Evolutionary conservation across 495 filamentous ascomycete genomes (phyloP).

Genomic region (Penicillium crystallinum): DNA sequence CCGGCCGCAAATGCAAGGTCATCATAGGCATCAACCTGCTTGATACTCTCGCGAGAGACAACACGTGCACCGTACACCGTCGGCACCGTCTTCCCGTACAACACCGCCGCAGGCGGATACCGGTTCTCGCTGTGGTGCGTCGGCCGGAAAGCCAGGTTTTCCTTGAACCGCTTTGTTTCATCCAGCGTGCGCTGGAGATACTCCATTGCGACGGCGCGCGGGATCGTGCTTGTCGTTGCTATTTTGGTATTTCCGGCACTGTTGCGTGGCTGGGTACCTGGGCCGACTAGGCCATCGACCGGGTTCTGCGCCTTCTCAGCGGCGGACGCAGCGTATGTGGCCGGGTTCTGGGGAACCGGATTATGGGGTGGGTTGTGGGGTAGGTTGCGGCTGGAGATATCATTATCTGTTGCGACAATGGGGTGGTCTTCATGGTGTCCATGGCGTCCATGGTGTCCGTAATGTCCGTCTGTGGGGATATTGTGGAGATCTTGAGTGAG

Average conservation of each 20-base stretch:
- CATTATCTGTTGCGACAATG: constrained; percentile 6
- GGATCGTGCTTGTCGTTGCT: constrained; percentile 45
- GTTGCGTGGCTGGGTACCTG: constrained; percentile 26
- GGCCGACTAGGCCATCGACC: constrained; percentile 38
- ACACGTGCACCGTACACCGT: constrained; percentile 80
- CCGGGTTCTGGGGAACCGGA: neutral
- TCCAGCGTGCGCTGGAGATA: constrained; percentile 78
- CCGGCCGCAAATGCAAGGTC: constrained; percentile 81
- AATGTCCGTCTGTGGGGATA: neutral
- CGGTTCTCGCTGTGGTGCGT: constrained; percentile 54
- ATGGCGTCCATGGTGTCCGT: neutral
- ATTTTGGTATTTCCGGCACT: constrained; percentile 26
- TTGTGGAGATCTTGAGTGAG: constrained; percentile 9
- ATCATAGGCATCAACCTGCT: constrained; percentile 75
- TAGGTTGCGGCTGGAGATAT: neutral
- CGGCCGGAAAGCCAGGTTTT: constrained; percentile 58
- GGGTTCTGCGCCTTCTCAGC: constrained; percentile 8
- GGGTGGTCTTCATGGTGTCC: neutral
- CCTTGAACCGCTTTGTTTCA: constrained; percentile 66
- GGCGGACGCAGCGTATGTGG: constrained; percentile 13
- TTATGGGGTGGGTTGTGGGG: neutral
- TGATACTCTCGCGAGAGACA: constrained; percentile 60
- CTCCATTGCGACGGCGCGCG: constrained; percentile 48
- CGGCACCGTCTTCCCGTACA: constrained; percentile 83
- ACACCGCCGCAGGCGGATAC: constrained; percentile 79